Evolutionary conservation across 2,329 filamentous ascomycete genomes (phyloP), one percentile per base, ranked within the genome.

Genomic region (Talaromyces atroroseus): DNA sequence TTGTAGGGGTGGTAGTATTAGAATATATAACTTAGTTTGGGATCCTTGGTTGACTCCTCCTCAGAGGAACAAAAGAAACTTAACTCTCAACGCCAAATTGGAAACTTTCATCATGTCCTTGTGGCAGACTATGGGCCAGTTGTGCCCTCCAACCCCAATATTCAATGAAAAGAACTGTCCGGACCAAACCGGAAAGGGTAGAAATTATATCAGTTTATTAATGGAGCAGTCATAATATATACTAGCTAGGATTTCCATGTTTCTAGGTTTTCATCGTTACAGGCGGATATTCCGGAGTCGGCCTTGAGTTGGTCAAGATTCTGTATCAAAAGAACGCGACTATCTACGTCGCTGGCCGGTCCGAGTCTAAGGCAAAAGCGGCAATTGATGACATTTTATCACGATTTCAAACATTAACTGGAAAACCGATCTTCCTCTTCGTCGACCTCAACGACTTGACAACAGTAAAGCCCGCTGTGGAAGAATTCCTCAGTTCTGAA

Each of bases 281-380:
- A 0, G 79, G 79, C 23, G 51, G 51, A 12, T 48, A 54, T 36
- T 49, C 51, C 3, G 56, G 56, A 1, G 16, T 58, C 16, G 76
- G 74, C 20, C 74, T 77, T 42, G 78, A 83, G 60, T 71, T 84
- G 20, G 71, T 71, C 23, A 75, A 76, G 40, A 75, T 84, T 2
- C 72, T 86, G 8, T 85, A 84, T 66, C 65, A 69, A 10, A 75
- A 73, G 32, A 79, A 82, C 55, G 81, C 73, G 26, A 81, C 71
- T 1, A 77, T 85, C 21, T 84, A 83, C 65, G 65, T 82, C 24
- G 80, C 80, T 4, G 76, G 76, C 2, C 79, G 82, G 26, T 76
- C 68, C 4, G 63, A 71, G 26, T 65, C 72, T n/a, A 80, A 78
- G 58, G 78, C 72, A 10, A 65, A 67, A 2, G 59, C 65, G 0